Base-by-base conservation (phyloP, 495 filamentous ascomycete genomes). In the Aspergillus campestris region DNA sequence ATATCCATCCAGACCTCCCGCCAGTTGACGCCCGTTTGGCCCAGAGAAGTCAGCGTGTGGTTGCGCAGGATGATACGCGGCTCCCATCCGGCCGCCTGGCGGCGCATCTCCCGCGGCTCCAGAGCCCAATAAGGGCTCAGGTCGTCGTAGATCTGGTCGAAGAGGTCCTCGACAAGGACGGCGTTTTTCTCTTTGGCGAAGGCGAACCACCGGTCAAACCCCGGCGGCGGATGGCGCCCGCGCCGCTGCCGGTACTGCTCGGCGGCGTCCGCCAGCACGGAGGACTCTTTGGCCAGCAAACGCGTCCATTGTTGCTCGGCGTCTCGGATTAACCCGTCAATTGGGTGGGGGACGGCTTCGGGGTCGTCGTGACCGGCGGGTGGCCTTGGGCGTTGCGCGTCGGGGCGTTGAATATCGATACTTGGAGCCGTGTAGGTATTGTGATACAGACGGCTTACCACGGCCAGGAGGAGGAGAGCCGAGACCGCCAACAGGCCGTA, bases 201-300 rank as follows among this genome's bases (percentile, higher is more conserved):
- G 30, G 78, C 61, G 49, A 73, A 84, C 83, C 83, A 86, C 42
- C 70, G 60, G 47, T 84, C 81, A 51, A 86, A 87, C 24, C 77
- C 71, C 1, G 70, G 75, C 1, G 83, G 83, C 9, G 83, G 83
- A 24, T 53, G 51, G 27, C 54, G 51, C 13, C 52, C 52, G 6
- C 40, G 48, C 2, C 48, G 48, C 1, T 28, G 24, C 8, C 52
- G 52, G 30, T 55, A 55, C 31, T 33, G 28, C 0, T 42, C 34
- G 11, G 49, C 39, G 9, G 49, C 49, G n/a, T 32, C 33, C 14
- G 39, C 33, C 7, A 51, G 33, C 10, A 40, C 41, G 31, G 31
- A 29, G 3, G 49, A 13, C 24, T 51, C 29, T 13, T 40, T 42
- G 8, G 5, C 11, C 4, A 51, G 9, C 32, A 51, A 29, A 9